Conservation (phyloP, 768 basidiomycete genomes). For the Lyophyllum decastes region DNA sequence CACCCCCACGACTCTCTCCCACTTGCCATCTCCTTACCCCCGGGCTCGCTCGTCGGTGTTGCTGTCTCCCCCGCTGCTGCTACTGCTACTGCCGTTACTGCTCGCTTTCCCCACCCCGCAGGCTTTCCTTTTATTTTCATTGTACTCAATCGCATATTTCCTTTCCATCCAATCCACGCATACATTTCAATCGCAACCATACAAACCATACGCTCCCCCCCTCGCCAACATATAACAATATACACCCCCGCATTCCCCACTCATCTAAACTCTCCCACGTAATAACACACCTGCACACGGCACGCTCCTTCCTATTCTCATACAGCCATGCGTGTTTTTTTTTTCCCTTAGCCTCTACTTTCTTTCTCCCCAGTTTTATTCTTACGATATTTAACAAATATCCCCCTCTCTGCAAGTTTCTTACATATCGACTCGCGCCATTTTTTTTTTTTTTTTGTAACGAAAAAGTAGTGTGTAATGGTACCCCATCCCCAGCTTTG, state of each 20-base stretch:
- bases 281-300: not conserved
- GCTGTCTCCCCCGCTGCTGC: not conserved
- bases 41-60: not conserved
- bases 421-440: not conserved
- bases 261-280: not conserved
- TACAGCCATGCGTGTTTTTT: too few relatives aligned
- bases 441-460: not conserved
- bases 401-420: too few relatives aligned
- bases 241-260: not conserved
- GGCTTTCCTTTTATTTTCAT: not conserved
- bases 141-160: not conserved
- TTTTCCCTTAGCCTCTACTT: not conserved
- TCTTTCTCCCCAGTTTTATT: too few relatives aligned
- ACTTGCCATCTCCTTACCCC: not conserved
- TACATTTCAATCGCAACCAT: not conserved
- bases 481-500: not conserved
- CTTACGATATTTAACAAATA: too few relatives aligned
- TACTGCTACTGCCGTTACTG: not conserved
- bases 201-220: not conserved
- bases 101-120: not conserved
- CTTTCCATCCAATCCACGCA: not conserved
- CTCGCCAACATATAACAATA: too few relatives aligned
- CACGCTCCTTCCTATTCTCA: not conserved
- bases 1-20: not conserved
- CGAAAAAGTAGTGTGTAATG: constrained; percentile 2